Evolutionary conservation across 1,139 yeast genomes (phyloP), one percentile per base, ranked within the genome.

Genomic region (Groenewaldozyma sp.): DNA sequence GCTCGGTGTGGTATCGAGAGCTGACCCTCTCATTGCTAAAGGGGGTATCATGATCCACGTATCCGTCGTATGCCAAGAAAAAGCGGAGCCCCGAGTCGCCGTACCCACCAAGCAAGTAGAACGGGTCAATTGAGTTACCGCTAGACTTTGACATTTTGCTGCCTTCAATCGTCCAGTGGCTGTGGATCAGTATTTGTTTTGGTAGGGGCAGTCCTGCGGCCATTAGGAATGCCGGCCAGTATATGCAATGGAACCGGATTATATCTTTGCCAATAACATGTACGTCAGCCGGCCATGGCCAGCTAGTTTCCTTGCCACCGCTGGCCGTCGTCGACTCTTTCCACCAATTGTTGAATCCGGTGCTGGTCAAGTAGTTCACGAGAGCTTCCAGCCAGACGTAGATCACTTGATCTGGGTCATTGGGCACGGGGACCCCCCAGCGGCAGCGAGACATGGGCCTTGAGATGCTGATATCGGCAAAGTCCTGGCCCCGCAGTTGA

Each of bases 351-450:
- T 84, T 79, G 44, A 76, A 82, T 1, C 84, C 87, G 3, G 79
- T 68, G 0, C 86, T 75, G 0, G 96, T 83, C 7, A 87, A 44
- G 56, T 91, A 91, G 56, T 87, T 91, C 36, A 83, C 70, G 40
- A 91, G 68, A 0, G 99, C 99, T 62, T 91, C 99, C 46, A 91
- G 82, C 99, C 99, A 91, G 7, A 91, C 99, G 53, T 91, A 91
- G 44, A 91, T 79, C 39, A 73, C 79, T 54, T 91, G 97, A 0
- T 76, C 52, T 0, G 71, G 65, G 52, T 91, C 97, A 27, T 69
- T 67, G 0, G 98, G 98, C 0, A 91, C 97, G 1, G 75, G 74
- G 22, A 91, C 81, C 0, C 96, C 96, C 99, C 99, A 91, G 24
- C 70, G 64, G 36, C 88, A 68, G 41, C 98, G 66, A 11, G 77